Evolutionary conservation across 352 stramenopile genomes (phyloP).

Genomic region (Globisporangium cederbergense): DNA sequence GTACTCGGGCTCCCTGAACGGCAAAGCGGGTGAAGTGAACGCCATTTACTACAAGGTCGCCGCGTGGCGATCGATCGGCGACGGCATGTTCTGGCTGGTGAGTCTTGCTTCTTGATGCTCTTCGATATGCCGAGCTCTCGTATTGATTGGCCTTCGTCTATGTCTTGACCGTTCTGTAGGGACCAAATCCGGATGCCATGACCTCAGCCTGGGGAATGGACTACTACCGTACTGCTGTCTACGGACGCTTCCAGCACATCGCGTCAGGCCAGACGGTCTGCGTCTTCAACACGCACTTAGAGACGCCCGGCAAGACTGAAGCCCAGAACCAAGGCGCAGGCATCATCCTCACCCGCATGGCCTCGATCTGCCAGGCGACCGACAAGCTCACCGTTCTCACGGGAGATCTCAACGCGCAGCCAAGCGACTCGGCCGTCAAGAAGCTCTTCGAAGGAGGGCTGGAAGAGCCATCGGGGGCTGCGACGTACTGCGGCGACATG

Average conservation of each 20-base stretch:
- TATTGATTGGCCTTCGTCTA: background rate
- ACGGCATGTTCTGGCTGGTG: constrained; percentile 72
- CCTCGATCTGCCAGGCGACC: constrained; percentile 40
- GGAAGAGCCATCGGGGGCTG: constrained; percentile 37
- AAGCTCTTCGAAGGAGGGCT: constrained; percentile 44
- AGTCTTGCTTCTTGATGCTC: background rate
- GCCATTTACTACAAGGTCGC: constrained; percentile 61
- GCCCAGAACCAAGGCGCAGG: constrained; percentile 60
- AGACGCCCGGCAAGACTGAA: constrained; percentile 72
- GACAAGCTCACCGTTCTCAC: constrained; percentile 64
- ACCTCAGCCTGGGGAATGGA: constrained; percentile 56
- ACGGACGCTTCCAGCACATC: constrained; percentile 69
- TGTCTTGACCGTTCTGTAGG: constrained; percentile 11
- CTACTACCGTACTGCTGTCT: constrained; percentile 74
- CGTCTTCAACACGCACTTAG: constrained; percentile 80
- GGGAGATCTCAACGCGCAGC: constrained; percentile 68
- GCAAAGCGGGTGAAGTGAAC: constrained; percentile 49
- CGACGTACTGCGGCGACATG: constrained; percentile 74
- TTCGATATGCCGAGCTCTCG: background rate
- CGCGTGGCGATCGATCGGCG: constrained; percentile 47
- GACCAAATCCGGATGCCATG: constrained; percentile 47
- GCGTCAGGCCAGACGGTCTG: constrained; percentile 56
- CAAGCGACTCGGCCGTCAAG: constrained; percentile 58
- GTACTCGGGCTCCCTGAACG: constrained; percentile 56
- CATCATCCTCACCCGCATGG: constrained; percentile 56